Evolutionary conservation across 768 basidiomycete species (phyloP).

Genomic region (Melanogaster broomeanus): DNA sequence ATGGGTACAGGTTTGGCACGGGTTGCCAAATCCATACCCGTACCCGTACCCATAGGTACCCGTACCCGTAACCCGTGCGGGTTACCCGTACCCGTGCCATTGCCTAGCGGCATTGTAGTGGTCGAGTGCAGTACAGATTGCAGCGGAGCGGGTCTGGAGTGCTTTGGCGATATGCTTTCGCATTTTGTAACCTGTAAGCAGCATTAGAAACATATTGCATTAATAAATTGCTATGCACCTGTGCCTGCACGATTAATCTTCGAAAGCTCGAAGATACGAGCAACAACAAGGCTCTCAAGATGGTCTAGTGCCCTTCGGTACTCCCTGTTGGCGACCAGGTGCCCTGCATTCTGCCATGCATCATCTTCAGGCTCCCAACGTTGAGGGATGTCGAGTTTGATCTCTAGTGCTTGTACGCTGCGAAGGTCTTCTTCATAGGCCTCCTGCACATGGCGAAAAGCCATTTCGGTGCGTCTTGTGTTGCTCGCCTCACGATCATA

Average conservation of each 20-base stretch:
- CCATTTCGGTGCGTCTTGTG: background rate
- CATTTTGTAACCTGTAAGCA: conserved; percentile 1
- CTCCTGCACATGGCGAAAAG: conserved; percentile 5
- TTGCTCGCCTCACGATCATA: background rate
- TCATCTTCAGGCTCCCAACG: conserved; percentile 10
- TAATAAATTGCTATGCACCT: conserved; percentile 15
- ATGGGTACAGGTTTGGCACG: too few species aligned
- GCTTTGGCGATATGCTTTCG: conserved; percentile 7
- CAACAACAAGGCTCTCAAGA: conserved; percentile 14
- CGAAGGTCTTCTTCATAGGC: conserved; percentile 7
- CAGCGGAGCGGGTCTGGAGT: background rate
- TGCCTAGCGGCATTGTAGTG: background rate
- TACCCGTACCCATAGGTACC: too few species aligned
- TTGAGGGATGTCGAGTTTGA: conserved; percentile 14
- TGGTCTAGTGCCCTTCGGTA: conserved; percentile 13
- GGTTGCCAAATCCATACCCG: too few species aligned
- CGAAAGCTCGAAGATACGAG: conserved; percentile 18
- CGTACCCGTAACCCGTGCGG: too few species aligned
- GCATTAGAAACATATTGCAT: background rate
- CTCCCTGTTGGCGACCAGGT: background rate
- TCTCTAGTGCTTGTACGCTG: conserved; percentile 20
- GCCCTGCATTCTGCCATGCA: conserved; percentile 10
- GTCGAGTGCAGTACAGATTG: conserved; percentile 17
- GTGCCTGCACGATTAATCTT: conserved; percentile 22
- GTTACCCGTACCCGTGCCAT: background rate